Percentiles rank a stretch among this genome's conserved stretches.
Conservation (phyloP, 2,329 filamentous ascomycete genomes). For the Berkeleyomyces basicola region DNA sequence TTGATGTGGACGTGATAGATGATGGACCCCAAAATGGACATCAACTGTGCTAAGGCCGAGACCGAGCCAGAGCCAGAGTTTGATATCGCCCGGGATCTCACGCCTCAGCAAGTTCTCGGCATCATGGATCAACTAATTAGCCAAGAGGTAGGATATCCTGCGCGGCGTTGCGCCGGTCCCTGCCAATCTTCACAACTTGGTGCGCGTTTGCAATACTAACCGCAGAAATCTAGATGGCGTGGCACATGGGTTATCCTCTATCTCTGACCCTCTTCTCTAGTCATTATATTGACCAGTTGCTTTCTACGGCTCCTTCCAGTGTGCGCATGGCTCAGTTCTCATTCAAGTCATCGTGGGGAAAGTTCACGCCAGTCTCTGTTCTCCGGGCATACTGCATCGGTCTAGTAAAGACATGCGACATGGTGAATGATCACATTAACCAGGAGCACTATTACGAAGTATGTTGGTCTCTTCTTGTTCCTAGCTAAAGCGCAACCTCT, state of each 20-base stretch:
- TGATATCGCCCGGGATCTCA: constrained; percentile 49
- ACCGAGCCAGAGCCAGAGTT: constrained; percentile 76
- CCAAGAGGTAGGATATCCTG: constrained; percentile 49
- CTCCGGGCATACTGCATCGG: constrained; percentile 76
- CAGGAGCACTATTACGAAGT: constrained; percentile 87
- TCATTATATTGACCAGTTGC: constrained; percentile 69
- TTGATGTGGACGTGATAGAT: constrained; percentile 43
- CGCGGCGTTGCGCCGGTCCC: background rate
- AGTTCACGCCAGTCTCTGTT: constrained; percentile 40
- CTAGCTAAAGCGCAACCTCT: background rate
- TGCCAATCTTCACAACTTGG: background rate
- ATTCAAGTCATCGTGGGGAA: constrained; percentile 19
- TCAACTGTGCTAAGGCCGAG: constrained; percentile 60
- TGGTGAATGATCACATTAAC: constrained; percentile 60
- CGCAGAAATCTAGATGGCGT: constrained; percentile 52
- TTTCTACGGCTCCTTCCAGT: constrained; percentile 49
- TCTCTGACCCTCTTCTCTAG: constrained; percentile 92
- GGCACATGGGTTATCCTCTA: constrained; percentile 90
- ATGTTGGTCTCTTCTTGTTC: constrained; percentile 16
- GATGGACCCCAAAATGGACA: constrained; percentile 99
- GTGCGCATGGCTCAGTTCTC: constrained; percentile 51
- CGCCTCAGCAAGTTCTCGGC: constrained; percentile 68
- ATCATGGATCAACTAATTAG: constrained; percentile 89
- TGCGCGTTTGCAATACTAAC: background rate
- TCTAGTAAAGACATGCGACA: constrained; percentile 65